These are phyloP conservation scores for Chamaenerion angustifolium DNA, from an alignment of 345 rosid genomes.

Conservation along the genomic window DNA sequence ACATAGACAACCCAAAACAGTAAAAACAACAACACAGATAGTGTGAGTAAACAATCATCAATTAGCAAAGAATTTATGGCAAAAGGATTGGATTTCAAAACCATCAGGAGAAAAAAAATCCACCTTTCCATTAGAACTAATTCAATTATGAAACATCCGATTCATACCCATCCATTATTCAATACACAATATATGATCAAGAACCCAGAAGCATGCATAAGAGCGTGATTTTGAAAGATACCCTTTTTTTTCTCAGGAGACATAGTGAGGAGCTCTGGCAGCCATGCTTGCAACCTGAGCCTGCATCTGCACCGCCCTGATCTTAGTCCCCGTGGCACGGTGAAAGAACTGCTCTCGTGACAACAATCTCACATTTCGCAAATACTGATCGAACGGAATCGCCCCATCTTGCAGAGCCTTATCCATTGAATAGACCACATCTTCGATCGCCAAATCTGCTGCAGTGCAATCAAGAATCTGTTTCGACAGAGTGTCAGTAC, in stretches of 20 bases:
- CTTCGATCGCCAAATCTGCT: conserved; percentile 77
- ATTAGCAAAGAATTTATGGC: too few relatives aligned
- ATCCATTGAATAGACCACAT: conserved; percentile 60
- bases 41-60: too few relatives aligned
- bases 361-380: conserved; percentile 77
- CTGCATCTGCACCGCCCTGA: conserved; percentile 71
- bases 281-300: conserved; percentile 83
- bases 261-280: conserved; percentile 36
- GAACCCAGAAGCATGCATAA: too few relatives aligned
- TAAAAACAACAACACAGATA: too few relatives aligned
- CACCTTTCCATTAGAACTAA: too few relatives aligned
- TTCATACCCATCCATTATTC: too few relatives aligned
- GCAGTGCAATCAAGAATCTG: conserved; percentile 75
- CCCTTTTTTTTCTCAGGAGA: conserved; percentile 2
- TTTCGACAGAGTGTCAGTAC: conserved; percentile 41
- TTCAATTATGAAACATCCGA: too few relatives aligned
- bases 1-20: too few relatives aligned
- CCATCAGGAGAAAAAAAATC: too few relatives aligned
- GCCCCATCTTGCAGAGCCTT: conserved; percentile 58
- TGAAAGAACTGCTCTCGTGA: conserved; percentile 90
- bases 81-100: too few relatives aligned
- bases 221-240: not conserved
- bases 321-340: conserved; percentile 67
- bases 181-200: too few relatives aligned
- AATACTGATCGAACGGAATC: conserved; percentile 64